Base-by-base conservation (phyloP, 1,139 yeast genomes). In the Yamadazyma epiphylla region DNA sequence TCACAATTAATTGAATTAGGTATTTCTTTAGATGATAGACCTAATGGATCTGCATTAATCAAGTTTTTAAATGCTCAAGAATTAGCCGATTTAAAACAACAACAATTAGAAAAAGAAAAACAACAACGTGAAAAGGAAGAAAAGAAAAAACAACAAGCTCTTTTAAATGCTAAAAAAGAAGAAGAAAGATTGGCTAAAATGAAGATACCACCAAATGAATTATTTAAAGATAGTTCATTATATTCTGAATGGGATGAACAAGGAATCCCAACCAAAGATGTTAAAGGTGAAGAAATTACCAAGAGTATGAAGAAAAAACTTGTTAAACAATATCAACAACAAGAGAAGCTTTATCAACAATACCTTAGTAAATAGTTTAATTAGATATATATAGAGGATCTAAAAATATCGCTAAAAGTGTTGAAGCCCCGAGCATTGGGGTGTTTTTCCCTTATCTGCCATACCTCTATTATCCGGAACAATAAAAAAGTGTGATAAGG, bases 221-320 rank as follows among this genome's bases (percentile, higher is more conserved):
- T 91, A 76, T 91, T 89, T 60, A 72, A 69, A 47, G 74, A 74
- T 35, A 38, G 44, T n/a, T 36, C 52, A 4, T 64, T 73, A 33
- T 91, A 76, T 53, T 58, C 76, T 6, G 84, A 75, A 48, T 91
- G 94, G 85, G 97, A 91, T 50, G 89, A 72, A 19, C 60, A 69
- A 22, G 99, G 99, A 2, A 38, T 91, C 15, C 99, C 99, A 11
- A 68, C 78, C 1, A 80, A 78, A 51, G 88, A 81, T 41, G 69
- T 60, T 25, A 77, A 75, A 11, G 98, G 97, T 7, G 87, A 80
- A 46, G 95, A 88, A 35, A 70, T 89, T n/a, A 74, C 94, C 30
- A 91, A 91, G 64, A 84, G 95, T 53, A 77, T 80, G 66, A 68
- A 68, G 39, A 91, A 91, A 72, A 89, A 89, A 60, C 66, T 89